Percentiles rank a stretch among this genome's conserved stretches.
These are phyloP conservation scores for Thermothelomyces thermophilus DNA, from an alignment of 2,329 filamentous ascomycete species.

Conservation along the genomic window DNA sequence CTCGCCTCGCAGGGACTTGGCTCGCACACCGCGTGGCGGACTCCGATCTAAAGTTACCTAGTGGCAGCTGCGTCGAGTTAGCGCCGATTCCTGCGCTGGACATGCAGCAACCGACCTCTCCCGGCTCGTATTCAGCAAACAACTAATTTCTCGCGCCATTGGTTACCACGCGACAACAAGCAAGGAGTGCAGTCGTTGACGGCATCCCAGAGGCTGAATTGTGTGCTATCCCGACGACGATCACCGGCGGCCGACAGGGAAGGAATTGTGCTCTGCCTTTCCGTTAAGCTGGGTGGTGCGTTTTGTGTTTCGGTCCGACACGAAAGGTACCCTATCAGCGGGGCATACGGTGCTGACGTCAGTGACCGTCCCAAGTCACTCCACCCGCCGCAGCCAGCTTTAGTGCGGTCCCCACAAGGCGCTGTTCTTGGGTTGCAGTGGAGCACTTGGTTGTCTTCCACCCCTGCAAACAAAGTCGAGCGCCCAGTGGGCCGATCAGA, in stretches of 20 bases:
- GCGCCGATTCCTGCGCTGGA: slow-evolving; percentile 13
- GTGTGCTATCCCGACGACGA: neutral
- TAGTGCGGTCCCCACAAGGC: slow-evolving; percentile 9
- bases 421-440: slow-evolving; percentile 3
- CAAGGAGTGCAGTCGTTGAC: neutral
- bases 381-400: neutral
- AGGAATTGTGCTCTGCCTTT: neutral
- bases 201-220: neutral
- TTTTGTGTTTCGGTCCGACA: too few relatives aligned
- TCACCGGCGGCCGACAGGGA: neutral
- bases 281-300: neutral
- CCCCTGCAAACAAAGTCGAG: slow-evolving; percentile 4
- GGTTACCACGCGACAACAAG: neutral
- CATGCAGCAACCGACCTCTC: slow-evolving; percentile 6
- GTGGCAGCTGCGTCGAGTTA: slow-evolving; percentile 13
- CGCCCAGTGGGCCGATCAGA: slow-evolving; percentile 1
- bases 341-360: slow-evolving; percentile 11
- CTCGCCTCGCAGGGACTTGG: too few relatives aligned
- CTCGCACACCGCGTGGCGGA: too few relatives aligned
- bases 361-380: neutral
- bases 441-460: neutral
- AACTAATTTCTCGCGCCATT: slow-evolving; percentile 7
- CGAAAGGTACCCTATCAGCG: too few relatives aligned
- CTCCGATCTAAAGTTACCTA: too few relatives aligned
- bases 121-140: slow-evolving; percentile 18